Percentiles rank a stretch among this genome's conserved stretches.
Conservation (phyloP, 129 eudicot genomes). For the Arctium lappa region DNA sequence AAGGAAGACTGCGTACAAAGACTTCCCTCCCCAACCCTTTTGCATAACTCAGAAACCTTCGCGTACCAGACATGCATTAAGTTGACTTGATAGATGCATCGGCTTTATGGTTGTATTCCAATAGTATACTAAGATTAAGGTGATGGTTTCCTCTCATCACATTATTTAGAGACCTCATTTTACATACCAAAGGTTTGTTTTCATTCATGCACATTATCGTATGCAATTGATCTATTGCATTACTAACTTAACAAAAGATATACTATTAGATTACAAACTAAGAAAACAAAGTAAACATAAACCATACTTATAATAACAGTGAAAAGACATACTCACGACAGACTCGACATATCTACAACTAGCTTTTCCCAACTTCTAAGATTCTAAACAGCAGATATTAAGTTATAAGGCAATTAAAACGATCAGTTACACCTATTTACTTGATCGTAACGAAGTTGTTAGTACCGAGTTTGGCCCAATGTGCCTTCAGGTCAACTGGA, state of each 20-base stretch:
- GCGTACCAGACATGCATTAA: no score
- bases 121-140: no score
- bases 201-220: background rate
- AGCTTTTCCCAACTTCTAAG: conserved; percentile 14
- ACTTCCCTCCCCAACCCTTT: no score
- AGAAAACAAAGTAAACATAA: background rate
- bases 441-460: conserved; percentile 52
- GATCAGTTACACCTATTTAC: conserved; percentile 18
- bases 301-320: background rate
- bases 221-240: background rate
- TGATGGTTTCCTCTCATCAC: no score
- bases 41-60: no score
- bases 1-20: no score
- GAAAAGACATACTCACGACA: background rate
- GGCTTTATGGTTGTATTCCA: no score
- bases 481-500: conserved; percentile 53
- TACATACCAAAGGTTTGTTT: background rate
- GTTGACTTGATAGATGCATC: no score
- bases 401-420: background rate
- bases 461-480: conserved; percentile 64
- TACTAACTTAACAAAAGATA: background rate
- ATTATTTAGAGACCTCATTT: no score
- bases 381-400: conserved; percentile 1
- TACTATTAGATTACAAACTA: background rate
- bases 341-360: conserved; percentile 11